A percentile compares a stretch with the other conserved stretches of the same genome.
These are phyloP conservation scores for Geosiphon pyriformis DNA, from an alignment of 192 early-diverging fungal genomes.

Conservation along the genomic window DNA sequence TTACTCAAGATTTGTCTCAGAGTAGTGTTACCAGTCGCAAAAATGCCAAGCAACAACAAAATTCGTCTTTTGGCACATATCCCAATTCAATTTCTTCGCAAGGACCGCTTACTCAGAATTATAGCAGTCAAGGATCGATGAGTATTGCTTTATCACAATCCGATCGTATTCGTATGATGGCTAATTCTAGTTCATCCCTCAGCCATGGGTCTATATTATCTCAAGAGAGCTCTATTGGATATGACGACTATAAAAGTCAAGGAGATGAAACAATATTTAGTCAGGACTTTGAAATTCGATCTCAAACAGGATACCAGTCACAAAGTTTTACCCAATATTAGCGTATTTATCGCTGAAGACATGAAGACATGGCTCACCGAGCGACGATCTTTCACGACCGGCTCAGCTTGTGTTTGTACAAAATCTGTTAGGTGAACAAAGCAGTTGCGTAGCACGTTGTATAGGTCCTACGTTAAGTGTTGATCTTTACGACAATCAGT, in stretches of 20 bases:
- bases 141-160: constrained; percentile 50
- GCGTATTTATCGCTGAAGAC: too few species aligned
- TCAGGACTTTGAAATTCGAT: constrained; percentile 51
- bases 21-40: constrained; percentile 46
- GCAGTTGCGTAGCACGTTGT: too few species aligned
- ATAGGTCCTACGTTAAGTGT: too few species aligned
- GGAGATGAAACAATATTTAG: constrained; percentile 50
- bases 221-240: constrained; percentile 46
- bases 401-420: too few species aligned
- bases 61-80: constrained; percentile 30
- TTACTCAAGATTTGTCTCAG: constrained; percentile 59
- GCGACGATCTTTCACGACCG: too few species aligned
- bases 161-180: constrained; percentile 48
- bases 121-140: constrained; percentile 51
- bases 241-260: constrained; percentile 56
- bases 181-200: constrained; percentile 23
- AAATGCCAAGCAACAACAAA: constrained; percentile 27
- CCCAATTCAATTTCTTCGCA: constrained; percentile 24
- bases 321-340: constrained; percentile 55
- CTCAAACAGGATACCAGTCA: constrained; percentile 43
- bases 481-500: too few species aligned
- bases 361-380: too few species aligned
- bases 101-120: constrained; percentile 46
- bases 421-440: too few species aligned
- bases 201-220: constrained; percentile 40